A percentile compares a stretch with the other conserved stretches of the same genome.
phyloP scores from a whole-genome alignment of 768 basidiomycete species.

The Mycena filopes region DNA sequence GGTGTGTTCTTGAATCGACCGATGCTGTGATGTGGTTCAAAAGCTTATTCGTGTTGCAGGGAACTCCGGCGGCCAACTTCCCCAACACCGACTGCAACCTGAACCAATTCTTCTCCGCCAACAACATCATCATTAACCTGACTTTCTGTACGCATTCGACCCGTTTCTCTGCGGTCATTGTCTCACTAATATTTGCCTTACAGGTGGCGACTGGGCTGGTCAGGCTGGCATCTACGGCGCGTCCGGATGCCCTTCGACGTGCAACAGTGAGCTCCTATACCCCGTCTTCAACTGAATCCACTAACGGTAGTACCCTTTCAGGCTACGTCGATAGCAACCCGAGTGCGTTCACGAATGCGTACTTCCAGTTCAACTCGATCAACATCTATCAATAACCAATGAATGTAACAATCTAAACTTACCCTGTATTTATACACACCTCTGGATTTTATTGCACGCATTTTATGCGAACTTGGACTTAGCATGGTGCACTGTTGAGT shows the following conservation, averaged over 20 bases:
- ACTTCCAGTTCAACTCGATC: conserved; percentile 73
- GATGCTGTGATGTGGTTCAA: neutral
- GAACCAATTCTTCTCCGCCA: conserved; percentile 58
- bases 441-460: too few species aligned
- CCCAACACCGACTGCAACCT: conserved; percentile 71
- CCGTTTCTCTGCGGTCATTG: neutral
- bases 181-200: neutral
- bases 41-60: conserved; percentile 45
- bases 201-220: conserved; percentile 71
- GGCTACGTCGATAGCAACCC: conserved; percentile 75
- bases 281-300: neutral
- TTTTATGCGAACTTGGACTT: too few species aligned
- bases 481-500: too few species aligned
- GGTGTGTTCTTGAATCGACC: conserved; percentile 48
- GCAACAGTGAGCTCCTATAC: conserved; percentile 58
- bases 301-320: conserved; percentile 32
- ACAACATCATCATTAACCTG: conserved; percentile 75
- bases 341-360: conserved; percentile 68
- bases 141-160: conserved; percentile 47
- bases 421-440: too few species aligned
- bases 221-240: conserved; percentile 47
- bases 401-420: too few species aligned
- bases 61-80: conserved; percentile 67
- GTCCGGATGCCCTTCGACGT: conserved; percentile 66
- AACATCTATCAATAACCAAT: conserved; percentile 44